Conservation (phyloP, 176 grass and related monocot genomes). For the Rhynchospora breviuscula region DNA sequence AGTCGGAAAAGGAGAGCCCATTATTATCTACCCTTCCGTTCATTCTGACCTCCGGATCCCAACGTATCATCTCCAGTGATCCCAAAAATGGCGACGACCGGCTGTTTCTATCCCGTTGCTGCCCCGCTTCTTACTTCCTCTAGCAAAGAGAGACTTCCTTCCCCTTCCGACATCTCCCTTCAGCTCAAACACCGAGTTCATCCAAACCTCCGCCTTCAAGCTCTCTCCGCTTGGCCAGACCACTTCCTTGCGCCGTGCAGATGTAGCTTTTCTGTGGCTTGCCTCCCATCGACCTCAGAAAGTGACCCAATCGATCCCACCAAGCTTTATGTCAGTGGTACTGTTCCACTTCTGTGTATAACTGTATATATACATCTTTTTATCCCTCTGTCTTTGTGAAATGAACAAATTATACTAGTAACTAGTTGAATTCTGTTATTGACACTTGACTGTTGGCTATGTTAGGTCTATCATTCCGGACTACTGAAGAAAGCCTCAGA, state of each 20-base stretch:
- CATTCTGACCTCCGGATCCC: not conserved
- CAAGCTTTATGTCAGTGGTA: constrained; percentile 60
- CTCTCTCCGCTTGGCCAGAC: not conserved
- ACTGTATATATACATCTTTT: no score
- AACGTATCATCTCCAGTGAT: not conserved
- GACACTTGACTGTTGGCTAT: no score
- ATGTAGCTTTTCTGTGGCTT: not conserved
- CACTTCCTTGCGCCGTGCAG: not conserved
- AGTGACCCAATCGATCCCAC: constrained; percentile 25
- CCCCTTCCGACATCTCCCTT: not conserved
- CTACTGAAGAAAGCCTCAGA: constrained; percentile 52
- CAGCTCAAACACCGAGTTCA: not conserved
- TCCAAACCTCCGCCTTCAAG: not conserved
- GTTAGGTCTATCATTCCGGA: constrained; percentile 63
- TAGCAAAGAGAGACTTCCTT: not conserved
- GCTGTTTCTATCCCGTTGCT: not conserved
- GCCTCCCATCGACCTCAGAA: constrained; percentile 16
- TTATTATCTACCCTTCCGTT: not conserved
- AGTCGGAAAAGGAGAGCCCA: not conserved
- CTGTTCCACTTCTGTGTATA: not conserved
- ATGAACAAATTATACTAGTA: not conserved
- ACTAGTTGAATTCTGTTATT: no score
- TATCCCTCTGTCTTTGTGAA: not conserved
- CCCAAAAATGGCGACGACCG: not conserved
- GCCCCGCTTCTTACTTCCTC: not conserved